A percentile compares a stretch with the other conserved stretches of the same genome.
phyloP scores from a whole-genome alignment of 169 alveolate genomes.

The Cryptosporidium xiaoi region DNA sequence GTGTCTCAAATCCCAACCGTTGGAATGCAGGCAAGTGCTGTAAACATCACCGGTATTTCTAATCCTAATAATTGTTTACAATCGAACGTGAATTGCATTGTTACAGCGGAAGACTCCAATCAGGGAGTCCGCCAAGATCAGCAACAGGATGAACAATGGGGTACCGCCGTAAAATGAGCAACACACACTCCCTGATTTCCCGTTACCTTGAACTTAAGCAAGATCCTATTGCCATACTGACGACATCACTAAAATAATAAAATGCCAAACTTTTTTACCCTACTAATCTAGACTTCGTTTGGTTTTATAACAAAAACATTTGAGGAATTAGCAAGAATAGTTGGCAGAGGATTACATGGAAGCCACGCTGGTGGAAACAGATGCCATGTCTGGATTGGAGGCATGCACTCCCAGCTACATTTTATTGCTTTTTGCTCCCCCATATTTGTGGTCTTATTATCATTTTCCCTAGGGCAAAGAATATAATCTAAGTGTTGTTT shows the following conservation, averaged over 20 bases:
- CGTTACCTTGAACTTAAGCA: not conserved
- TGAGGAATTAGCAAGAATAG: no score
- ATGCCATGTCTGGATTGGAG: no score
- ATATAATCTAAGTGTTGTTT: no score
- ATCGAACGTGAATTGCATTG: conserved; percentile 30
- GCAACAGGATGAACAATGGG: conserved; percentile 68
- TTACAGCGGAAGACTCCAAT: not conserved
- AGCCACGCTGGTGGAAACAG: no score
- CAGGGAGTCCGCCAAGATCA: conserved; percentile 30
- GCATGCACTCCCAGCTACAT: no score
- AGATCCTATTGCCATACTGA: not conserved
- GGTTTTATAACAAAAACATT: no score
- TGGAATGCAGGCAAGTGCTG: not conserved
- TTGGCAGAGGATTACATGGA: no score
- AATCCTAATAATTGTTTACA: conserved; percentile 7
- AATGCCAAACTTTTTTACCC: no score
- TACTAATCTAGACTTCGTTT: no score
- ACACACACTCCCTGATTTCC: not conserved
- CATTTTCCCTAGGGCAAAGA: no score
- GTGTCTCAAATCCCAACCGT: not conserved
- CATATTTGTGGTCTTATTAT: no score
- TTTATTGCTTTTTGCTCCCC: conserved; percentile 17
- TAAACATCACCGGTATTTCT: not conserved
- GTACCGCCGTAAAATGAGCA: conserved; percentile 35
- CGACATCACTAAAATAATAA: no score